Evolutionary conservation across 768 basidiomycete genomes (phyloP), one percentile per base, ranked within the genome.

Genomic region (Lentinula edodes): DNA sequence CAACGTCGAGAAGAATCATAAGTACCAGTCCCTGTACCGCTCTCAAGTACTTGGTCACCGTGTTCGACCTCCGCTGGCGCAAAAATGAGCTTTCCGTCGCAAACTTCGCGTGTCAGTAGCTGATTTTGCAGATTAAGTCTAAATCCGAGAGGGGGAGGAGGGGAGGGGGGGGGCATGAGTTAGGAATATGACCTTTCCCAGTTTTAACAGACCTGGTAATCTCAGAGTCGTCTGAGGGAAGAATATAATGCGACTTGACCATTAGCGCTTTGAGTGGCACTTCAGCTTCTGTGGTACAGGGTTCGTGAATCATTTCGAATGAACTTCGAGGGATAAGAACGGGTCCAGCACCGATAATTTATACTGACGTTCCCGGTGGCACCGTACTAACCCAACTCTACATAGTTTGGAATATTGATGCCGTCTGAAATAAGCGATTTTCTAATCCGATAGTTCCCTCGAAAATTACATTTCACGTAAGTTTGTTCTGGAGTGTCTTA

Each of bases 11-110:
- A 41, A 5, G 9, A 18, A 39, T 23, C 13, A 43, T 32, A 15
- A 16, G 15, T 53, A 61, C 60, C 60, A 2, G 60, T 61, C 36
- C 51, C 60, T 51, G 60, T 61, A 52, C 39, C 60, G 60, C 51
- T 52, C 15, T 61, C 60, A 10, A 61, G 41, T 6, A 61, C 38
- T 9, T 61, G 9, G n/a, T 43, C 42, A 23, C 53, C 48, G 52
- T 61, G 38, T n/a, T 38, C 39, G 8, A 61, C 52, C 28, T 51
- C 23, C 10, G 39, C 36, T 9, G 60, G 60, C 7, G 48, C 60
- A 36, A 38, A 52, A 12, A 61, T 28, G 15, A 61, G 48, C 34
- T 45, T 51, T 5, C 51, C 60, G 28, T 61, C 51, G 39, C 51
- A 61, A 20, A 61, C 28, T 52, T 61, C 42, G n/a, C 51, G 48